These are phyloP conservation scores for Phytophthora litchii DNA, from an alignment of 352 stramenopile species.

Conservation along the genomic window DNA sequence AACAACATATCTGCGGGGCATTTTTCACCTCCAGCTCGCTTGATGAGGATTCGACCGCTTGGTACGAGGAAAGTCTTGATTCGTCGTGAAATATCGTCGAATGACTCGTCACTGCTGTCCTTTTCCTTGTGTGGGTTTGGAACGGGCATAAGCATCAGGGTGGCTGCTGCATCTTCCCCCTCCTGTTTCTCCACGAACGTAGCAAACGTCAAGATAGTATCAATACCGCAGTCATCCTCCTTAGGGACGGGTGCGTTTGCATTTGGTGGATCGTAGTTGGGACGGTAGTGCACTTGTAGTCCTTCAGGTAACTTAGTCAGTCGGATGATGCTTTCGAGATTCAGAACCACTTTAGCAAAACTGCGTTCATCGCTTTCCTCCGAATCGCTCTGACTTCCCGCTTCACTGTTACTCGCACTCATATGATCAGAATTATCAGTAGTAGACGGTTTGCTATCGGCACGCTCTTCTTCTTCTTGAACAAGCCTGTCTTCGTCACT, in stretches of 20 bases:
- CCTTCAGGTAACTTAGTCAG: conserved; percentile 80
- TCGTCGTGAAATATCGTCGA: conserved; percentile 60
- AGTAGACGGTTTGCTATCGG: conserved; percentile 27
- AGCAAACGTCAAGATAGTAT: conserved; percentile 74
- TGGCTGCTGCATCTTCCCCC: conserved; percentile 40
- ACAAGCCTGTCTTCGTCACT: conserved; percentile 12
- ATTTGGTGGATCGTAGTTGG: conserved; percentile 65
- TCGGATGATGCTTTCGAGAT: conserved; percentile 87
- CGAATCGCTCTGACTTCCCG: conserved; percentile 40
- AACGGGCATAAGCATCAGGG: conserved; percentile 65
- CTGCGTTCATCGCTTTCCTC: conserved; percentile 51
- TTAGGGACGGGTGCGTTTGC: conserved; percentile 29
- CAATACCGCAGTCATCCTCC: conserved; percentile 43
- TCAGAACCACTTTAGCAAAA: conserved; percentile 67
- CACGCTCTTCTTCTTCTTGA: conserved; percentile 22
- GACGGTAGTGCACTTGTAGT: conserved; percentile 83
- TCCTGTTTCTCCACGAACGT: conserved; percentile 67
- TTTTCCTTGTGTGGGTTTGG: conserved; percentile 37
- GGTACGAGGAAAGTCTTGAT: conserved; percentile 80
- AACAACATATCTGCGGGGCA: conserved; percentile 69
- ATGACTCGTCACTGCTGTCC: conserved; percentile 31
- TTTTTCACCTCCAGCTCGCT: conserved; percentile 30
- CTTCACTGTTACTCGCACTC: conserved; percentile 45
- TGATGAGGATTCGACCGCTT: conserved; percentile 61
- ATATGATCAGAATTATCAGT: conserved; percentile 20